Evolutionary conservation across 2,329 filamentous ascomycete species (phyloP).

Genomic region (Botrytis aclada): DNA sequence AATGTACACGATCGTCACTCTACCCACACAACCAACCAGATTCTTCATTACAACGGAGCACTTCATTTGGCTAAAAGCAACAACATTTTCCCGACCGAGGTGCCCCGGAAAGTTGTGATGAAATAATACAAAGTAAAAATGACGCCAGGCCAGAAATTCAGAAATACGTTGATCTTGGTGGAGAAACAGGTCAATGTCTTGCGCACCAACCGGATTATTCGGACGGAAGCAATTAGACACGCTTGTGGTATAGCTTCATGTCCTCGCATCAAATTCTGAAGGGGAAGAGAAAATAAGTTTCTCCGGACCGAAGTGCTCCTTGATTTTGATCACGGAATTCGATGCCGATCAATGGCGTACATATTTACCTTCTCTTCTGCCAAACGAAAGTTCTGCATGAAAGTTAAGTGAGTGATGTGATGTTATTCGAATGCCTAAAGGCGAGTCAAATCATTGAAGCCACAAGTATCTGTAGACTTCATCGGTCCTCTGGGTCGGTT

Average conservation of each 20-base stretch:
- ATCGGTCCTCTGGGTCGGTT: background rate
- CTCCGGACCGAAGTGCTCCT: background rate
- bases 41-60: background rate
- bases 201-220: slow-evolving; percentile 18
- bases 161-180: background rate
- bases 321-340: background rate
- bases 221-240: background rate
- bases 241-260: slow-evolving; percentile 10
- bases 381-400: background rate
- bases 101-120: background rate
- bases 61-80: slow-evolving; percentile 10
- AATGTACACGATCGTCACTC: slow-evolving; percentile 2
- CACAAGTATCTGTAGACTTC: background rate
- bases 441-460: background rate
- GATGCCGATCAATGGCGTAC: background rate
- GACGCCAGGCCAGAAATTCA: slow-evolving; percentile 1
- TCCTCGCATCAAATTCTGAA: background rate
- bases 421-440: background rate
- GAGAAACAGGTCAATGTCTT: slow-evolving; percentile 7
- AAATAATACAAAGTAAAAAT: background rate
- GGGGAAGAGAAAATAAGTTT: slow-evolving; percentile 4
- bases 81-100: slow-evolving; percentile 1
- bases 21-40: background rate
- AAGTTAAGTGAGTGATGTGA: background rate
- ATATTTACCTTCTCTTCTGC: background rate